Percentiles rank a stretch among this genome's conserved stretches.
Evolutionary conservation across 257 asterid genomes (phyloP).

Genomic region (Ilex asprella): DNA sequence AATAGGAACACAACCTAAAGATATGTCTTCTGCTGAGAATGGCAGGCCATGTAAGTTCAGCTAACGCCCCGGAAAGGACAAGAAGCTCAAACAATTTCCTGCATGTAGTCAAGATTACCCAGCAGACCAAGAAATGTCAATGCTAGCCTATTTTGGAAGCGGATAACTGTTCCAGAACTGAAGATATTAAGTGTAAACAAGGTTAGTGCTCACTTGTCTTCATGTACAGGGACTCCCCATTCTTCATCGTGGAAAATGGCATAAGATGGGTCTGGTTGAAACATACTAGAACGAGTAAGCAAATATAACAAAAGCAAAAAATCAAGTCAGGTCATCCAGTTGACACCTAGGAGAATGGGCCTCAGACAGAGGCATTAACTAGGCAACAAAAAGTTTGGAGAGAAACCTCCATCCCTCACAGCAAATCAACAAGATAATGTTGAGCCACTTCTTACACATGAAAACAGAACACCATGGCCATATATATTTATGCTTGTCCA

Average conservation of each 20-base stretch:
- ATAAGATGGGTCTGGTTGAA: constrained; percentile 32
- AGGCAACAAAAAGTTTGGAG: neutral
- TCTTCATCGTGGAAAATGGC: constrained; percentile 50
- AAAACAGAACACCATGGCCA: no score
- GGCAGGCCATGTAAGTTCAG: constrained; percentile 42
- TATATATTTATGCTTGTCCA: no score
- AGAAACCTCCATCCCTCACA: neutral
- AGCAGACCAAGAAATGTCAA: neutral
- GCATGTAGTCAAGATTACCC: constrained; percentile 7
- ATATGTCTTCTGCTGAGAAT: constrained; percentile 34
- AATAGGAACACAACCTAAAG: constrained; percentile 23
- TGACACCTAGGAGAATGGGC: neutral
- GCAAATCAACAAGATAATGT: no score
- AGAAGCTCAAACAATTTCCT: constrained; percentile 38
- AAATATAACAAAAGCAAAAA: constrained; percentile 2
- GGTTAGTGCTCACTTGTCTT: constrained; percentile 27
- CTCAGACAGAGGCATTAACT: neutral
- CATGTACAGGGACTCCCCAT: constrained; percentile 52
- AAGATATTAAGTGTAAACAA: neutral
- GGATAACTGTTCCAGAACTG: neutral
- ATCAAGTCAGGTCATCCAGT: neutral
- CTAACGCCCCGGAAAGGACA: constrained; percentile 27
- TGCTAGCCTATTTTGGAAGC: neutral
- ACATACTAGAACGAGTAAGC: constrained; percentile 6
- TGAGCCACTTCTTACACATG: no score